Conservation (phyloP, 2,329 filamentous ascomycete species). For the Trichophyton schoenleinii region DNA sequence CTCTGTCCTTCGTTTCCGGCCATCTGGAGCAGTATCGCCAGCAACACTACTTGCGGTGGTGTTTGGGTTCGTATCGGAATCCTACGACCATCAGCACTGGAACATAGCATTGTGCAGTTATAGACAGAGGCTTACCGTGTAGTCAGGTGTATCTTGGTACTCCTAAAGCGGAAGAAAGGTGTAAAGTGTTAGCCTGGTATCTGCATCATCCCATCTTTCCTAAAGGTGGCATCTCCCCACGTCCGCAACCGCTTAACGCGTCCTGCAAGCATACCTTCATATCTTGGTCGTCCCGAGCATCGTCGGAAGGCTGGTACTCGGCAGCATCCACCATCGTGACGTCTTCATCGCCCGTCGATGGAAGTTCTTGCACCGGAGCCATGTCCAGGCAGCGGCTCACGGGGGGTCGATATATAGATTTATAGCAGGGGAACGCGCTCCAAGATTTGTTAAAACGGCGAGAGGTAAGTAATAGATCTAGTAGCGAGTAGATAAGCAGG, state of each 20-base stretch:
- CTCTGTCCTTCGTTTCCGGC: constrained; percentile 73
- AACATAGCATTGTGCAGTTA: not conserved
- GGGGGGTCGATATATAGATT: not conserved
- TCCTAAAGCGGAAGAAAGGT: constrained; percentile 22
- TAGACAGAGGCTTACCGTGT: constrained; percentile 36
- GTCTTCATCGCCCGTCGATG: constrained; percentile 33
- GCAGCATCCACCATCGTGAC: constrained; percentile 37
- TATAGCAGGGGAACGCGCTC: not conserved
- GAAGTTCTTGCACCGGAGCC: constrained; percentile 27
- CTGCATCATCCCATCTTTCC: not conserved
- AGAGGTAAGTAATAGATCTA: no score
- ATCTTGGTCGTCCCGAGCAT: constrained; percentile 27
- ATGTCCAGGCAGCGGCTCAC: constrained; percentile 18
- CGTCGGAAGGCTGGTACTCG: constrained; percentile 24
- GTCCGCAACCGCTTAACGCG: constrained; percentile 12
- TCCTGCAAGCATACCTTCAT: constrained; percentile 32
- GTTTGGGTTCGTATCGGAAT: constrained; percentile 54
- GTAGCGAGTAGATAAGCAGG: not conserved
- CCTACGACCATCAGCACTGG: constrained; percentile 26
- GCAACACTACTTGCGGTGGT: constrained; percentile 71
- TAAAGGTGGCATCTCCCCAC: not conserved
- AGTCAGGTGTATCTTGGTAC: constrained; percentile 49
- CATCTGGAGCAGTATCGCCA: constrained; percentile 61
- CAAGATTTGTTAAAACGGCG: not conserved
- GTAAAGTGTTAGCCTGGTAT: not conserved